phyloP scores from a whole-genome alignment of 805 yeast species.

The Candida pseudofarinosa region DNA sequence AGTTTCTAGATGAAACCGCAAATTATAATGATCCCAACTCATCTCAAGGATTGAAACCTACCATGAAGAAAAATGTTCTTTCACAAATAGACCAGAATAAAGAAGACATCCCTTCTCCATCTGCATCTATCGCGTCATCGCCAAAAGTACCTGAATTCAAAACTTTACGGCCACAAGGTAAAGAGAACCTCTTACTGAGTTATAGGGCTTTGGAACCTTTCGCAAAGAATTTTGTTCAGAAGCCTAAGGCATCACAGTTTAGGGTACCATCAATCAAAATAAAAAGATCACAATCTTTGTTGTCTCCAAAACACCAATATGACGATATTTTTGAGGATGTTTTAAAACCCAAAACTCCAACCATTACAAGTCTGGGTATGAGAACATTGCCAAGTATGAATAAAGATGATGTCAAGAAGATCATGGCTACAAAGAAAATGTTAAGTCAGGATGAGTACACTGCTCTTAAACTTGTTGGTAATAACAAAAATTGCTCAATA shows the following conservation, averaged over 20 bases:
- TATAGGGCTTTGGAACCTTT: not conserved
- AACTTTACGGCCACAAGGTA: not conserved
- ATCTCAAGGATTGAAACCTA: not conserved
- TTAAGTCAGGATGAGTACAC: constrained; percentile 40
- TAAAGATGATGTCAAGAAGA: constrained; percentile 38
- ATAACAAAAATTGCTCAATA: constrained; percentile 18
- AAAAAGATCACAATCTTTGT: constrained; percentile 29
- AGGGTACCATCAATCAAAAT: constrained; percentile 42
- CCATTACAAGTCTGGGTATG: constrained; percentile 44
- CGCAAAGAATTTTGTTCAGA: not conserved
- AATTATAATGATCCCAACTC: not conserved
- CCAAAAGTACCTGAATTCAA: not conserved
- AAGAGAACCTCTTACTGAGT: not conserved
- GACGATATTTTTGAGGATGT: constrained; percentile 35
- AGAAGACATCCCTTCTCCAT: not conserved
- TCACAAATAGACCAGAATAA: not conserved
- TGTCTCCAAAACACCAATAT: constrained; percentile 35
- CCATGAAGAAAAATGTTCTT: not conserved
- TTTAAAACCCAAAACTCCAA: constrained; percentile 19
- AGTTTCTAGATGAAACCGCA: constrained; percentile 21
- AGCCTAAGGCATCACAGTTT: constrained; percentile 22
- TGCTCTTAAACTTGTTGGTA: constrained; percentile 27
- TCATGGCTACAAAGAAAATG: constrained; percentile 33
- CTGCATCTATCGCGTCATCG: not conserved
- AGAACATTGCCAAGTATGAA: constrained; percentile 49